Evolutionary conservation across 1,284 basidiomycete species (phyloP).

Genomic region (Apiotrichum montevideense): DNA sequence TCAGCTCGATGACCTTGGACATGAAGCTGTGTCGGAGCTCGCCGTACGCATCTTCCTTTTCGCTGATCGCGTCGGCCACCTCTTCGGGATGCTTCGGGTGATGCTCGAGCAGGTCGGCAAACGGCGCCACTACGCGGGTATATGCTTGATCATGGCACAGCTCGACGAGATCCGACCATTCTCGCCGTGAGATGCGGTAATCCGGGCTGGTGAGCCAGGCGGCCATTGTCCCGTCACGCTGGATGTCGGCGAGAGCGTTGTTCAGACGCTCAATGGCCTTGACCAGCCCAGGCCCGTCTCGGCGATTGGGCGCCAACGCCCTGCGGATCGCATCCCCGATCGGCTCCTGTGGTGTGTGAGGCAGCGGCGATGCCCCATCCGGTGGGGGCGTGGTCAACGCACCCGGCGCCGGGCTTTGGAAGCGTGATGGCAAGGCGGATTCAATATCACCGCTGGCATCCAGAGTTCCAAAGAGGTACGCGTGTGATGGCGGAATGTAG

Average conservation of each 20-base stretch:
- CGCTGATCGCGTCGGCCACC: conserved; percentile 35
- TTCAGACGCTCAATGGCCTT: conserved; percentile 52
- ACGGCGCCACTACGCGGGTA: conserved; percentile 52
- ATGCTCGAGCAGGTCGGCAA: conserved; percentile 46
- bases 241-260: conserved; percentile 43
- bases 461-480: conserved; percentile 38
- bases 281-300: conserved; percentile 51
- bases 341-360: conserved; percentile 33
- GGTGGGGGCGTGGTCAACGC: conserved; percentile 25
- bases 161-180: conserved; percentile 48
- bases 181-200: conserved; percentile 22
- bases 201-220: conserved; percentile 22
- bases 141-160: conserved; percentile 53
- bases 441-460: conserved; percentile 13
- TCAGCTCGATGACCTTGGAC: conserved; percentile 42
- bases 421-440: conserved; percentile 10
- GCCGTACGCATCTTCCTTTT: conserved; percentile 45
- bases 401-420: conserved; percentile 16
- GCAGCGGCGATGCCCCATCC: conserved; percentile 14
- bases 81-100: conserved; percentile 42
- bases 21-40: conserved; percentile 45
- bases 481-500: conserved; percentile 37
- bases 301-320: conserved; percentile 48
- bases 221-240: conserved; percentile 36
- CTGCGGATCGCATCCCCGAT: conserved; percentile 51